Conservation (phyloP, 2,329 filamentous ascomycete species). For the Penicillium polonicum region DNA sequence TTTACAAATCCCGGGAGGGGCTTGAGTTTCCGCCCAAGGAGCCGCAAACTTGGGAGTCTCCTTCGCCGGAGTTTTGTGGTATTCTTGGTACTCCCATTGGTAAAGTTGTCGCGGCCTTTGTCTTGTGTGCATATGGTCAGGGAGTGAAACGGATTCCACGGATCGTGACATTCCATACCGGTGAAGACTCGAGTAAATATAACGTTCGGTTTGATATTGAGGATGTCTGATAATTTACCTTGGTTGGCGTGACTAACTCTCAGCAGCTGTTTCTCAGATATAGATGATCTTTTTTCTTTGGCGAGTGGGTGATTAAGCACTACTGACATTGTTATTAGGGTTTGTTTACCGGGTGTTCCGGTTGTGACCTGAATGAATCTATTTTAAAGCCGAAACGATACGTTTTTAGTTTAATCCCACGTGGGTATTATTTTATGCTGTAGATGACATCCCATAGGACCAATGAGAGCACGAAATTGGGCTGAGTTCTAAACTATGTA, state of each 20-base stretch:
- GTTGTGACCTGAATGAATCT: background rate
- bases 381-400: background rate
- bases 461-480: background rate
- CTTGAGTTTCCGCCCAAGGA: background rate
- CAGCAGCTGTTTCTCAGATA: background rate
- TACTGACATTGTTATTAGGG: background rate
- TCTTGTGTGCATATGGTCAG: slow-evolving; percentile 10
- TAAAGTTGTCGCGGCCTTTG: slow-evolving; percentile 1
- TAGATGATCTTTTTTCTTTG: background rate
- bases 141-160: slow-evolving; percentile 8
- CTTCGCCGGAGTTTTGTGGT: slow-evolving; percentile 3
- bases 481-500: too few species aligned
- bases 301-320: background rate
- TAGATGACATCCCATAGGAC: background rate
- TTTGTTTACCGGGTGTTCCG: too few species aligned
- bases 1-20: background rate
- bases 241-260: background rate
- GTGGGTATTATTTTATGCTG: background rate
- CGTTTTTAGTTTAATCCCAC: background rate
- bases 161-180: background rate
- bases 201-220: slow-evolving; percentile 8
- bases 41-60: slow-evolving; percentile 3
- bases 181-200: background rate
- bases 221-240: background rate
- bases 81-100: slow-evolving; percentile 13